These are phyloP conservation scores for Aspergillus avenaceus DNA, from an alignment of 495 filamentous ascomycete species.

Conservation along the genomic window DNA sequence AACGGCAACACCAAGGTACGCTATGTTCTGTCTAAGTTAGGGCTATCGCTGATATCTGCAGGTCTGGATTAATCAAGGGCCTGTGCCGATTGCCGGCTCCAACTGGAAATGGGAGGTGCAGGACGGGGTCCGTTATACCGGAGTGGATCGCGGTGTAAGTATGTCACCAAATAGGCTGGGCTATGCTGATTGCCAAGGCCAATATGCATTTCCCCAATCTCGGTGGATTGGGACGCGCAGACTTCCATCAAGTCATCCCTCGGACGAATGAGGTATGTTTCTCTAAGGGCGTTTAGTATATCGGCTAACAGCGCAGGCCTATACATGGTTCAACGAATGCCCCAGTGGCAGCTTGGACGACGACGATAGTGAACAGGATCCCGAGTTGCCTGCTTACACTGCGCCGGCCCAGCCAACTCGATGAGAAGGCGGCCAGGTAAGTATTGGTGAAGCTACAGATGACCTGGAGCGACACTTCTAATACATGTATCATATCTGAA, in stretches of 20 bases:
- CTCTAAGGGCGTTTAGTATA: background rate
- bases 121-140: constrained; percentile 3
- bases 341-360: background rate
- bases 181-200: constrained; percentile 2
- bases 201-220: constrained; percentile 11
- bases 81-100: background rate
- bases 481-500: background rate
- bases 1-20: background rate
- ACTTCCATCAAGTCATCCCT: constrained; percentile 6
- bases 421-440: too few relatives aligned
- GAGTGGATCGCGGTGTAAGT: constrained; percentile 6
- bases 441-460: background rate
- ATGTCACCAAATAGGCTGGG: too few relatives aligned
- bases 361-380: background rate
- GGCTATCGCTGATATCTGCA: background rate
- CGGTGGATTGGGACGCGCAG: constrained; percentile 5
- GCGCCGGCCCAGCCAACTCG: background rate
- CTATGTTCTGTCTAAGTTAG: background rate
- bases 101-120: constrained; percentile 2
- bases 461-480: background rate
- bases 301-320: background rate
- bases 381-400: background rate
- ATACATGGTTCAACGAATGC: constrained; percentile 6
- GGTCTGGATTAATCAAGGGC: constrained; percentile 5
- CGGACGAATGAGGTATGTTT: constrained; percentile 3